These are phyloP conservation scores for Geotrichum ghanense DNA, from an alignment of 805 yeast genomes.

Conservation along the genomic window DNA sequence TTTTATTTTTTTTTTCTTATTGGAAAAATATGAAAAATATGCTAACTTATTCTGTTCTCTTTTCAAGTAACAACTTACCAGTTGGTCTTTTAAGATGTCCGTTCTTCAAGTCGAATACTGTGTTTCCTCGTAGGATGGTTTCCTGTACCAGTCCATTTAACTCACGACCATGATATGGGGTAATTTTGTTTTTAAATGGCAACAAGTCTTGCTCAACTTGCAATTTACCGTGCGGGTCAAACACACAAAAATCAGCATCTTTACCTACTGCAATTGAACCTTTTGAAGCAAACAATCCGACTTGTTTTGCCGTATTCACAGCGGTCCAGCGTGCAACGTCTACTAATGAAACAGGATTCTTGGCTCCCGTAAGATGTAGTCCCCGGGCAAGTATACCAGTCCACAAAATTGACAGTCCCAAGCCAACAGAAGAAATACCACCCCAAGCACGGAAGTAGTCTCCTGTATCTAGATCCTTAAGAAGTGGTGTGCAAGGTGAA, in stretches of 20 bases:
- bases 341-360: slow-evolving; percentile 31
- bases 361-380: too few relatives aligned
- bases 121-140: slow-evolving; percentile 67
- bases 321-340: slow-evolving; percentile 76
- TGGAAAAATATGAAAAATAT: too few relatives aligned
- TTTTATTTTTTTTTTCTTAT: too few relatives aligned
- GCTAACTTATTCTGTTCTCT: too few relatives aligned
- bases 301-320: slow-evolving; percentile 73
- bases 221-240: slow-evolving; percentile 54
- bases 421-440: slow-evolving; percentile 86
- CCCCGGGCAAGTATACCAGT: slow-evolving; percentile 49
- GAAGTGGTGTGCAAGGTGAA: slow-evolving; percentile 89
- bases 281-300: slow-evolving; percentile 60
- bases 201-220: slow-evolving; percentile 22
- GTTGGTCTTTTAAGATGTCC: slow-evolving; percentile 48
- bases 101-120: slow-evolving; percentile 34
- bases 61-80: slow-evolving; percentile 52
- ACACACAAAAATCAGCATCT: slow-evolving; percentile 82
- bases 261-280: slow-evolving; percentile 63
- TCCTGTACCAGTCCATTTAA: slow-evolving; percentile 66
- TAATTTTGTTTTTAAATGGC: slow-evolving; percentile 73
- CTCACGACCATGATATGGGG: slow-evolving; percentile 69
- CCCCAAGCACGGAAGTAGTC: slow-evolving; percentile 95
- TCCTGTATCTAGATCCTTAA: slow-evolving; percentile 71
- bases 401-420: slow-evolving; percentile 73